Percentiles rank a stretch among this genome's conserved stretches.
These are phyloP conservation scores for Onygenales sp. DNA, from an alignment of 2,329 filamentous ascomycete genomes.

Conservation along the genomic window DNA sequence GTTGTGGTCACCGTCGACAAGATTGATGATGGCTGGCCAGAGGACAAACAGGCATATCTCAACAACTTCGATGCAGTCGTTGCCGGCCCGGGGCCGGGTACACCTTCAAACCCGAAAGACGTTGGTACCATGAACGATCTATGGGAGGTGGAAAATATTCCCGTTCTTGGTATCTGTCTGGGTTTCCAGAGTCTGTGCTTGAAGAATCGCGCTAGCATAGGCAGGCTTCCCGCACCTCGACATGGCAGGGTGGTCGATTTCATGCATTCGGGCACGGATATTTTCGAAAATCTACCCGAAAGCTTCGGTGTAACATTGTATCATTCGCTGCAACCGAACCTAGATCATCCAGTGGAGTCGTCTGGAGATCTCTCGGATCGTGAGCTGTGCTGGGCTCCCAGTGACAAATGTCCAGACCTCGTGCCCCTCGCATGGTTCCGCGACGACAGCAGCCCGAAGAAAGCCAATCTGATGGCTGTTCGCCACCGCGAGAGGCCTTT, in stretches of 20 bases:
- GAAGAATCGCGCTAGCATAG: conserved; percentile 56
- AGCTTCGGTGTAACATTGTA: conserved; percentile 66
- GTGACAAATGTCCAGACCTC: conserved; percentile 30
- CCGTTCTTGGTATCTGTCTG: conserved; percentile 78
- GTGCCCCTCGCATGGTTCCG: conserved; percentile 54
- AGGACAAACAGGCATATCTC: conserved; percentile 39
- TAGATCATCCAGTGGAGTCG: conserved; percentile 29
- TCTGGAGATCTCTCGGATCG: conserved; percentile 27
- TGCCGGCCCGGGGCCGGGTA: conserved; percentile 81
- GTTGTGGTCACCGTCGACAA: conserved; percentile 61
- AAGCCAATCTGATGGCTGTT: conserved; percentile 62
- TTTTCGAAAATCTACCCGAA: conserved; percentile 52
- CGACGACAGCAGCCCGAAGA: conserved; percentile 27
- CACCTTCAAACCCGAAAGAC: conserved; percentile 61
- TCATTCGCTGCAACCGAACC: conserved; percentile 50
- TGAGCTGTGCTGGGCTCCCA: conserved; percentile 23
- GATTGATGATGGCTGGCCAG: conserved; percentile 48
- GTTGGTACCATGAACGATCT: conserved; percentile 71
- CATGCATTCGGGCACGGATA: conserved; percentile 48
- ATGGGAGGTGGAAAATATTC: conserved; percentile 60
- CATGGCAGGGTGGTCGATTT: conserved; percentile 72
- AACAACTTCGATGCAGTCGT: conserved; percentile 71
- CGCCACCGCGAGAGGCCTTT: conserved; percentile 61
- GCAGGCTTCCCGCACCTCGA: conserved; percentile 57
- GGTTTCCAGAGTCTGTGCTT: conserved; percentile 76